Evolutionary conservation across 306 rosid genomes (phyloP), one percentile per base, ranked within the genome.

Genomic region (Lathyrus oleraceus): DNA sequence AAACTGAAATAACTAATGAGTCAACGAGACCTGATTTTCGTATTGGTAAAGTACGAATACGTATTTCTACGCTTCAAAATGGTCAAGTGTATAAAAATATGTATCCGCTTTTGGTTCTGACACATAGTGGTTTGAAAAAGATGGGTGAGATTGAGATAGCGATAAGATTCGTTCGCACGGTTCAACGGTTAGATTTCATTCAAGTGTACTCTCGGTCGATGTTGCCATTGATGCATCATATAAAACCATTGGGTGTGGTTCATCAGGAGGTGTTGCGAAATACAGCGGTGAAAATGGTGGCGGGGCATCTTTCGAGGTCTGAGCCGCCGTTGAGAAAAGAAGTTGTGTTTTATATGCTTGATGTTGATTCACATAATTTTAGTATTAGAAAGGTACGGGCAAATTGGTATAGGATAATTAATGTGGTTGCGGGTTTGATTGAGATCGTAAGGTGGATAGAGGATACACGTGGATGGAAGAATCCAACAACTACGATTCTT

Each of bases 101-200:
- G 21, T 93, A 88, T 51, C 98, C 98, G 0, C 58, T 93, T 44
- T 39, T 85, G 0, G 79, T 88, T 2, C 69, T 92, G 16, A 75
- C 87, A 8, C 75, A 67, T 9, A 61, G 75, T 0, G 98, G 96
- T 1, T 43, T 75, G 36, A 86, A 82, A 65, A 90, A 85, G 51
- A 88, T 85, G 91, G 98, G 98, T 1, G 98, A 88, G 27, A 73
- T 93, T 13, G 96, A 93, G 82, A 70, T 90, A 0, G 98, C 97
- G 1, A 63, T 90, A 7, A 74, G 94, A 4, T 90, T 93, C 8
- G 59, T 83, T 1, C 81, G 88, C 0, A 68, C 81, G 0, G 19
- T 82, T 62, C 88, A 90, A 2, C 75, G 81, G 6, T 12, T 93
- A 11, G 97, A 93, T 80, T 76, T 90, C 28, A 76, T 93, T 70